Conservation (phyloP, 495 filamentous ascomycete genomes). For the Lasiosphaeria hispida region DNA sequence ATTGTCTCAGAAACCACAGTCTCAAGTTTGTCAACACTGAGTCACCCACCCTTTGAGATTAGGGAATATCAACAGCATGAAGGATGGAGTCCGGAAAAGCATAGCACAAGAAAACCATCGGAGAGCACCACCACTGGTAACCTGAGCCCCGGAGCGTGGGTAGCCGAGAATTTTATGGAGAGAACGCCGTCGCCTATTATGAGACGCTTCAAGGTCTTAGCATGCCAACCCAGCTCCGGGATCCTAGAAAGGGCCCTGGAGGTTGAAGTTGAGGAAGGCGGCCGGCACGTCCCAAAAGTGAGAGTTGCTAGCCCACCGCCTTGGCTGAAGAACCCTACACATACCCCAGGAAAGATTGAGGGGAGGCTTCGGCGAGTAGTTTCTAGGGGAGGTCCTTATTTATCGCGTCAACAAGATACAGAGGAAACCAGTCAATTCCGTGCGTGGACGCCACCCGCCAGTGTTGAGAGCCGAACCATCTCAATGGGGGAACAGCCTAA, state of each 20-base stretch:
- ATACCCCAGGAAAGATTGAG: slow-evolving; percentile 24
- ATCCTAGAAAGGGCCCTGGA: slow-evolving; percentile 6
- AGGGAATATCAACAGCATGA: too few relatives aligned
- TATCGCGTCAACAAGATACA: neutral
- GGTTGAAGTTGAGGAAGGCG: slow-evolving; percentile 10
- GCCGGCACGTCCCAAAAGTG: slow-evolving; percentile 19
- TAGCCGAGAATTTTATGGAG: neutral
- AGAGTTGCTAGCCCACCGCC: slow-evolving; percentile 34
- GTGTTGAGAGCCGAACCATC: too few relatives aligned
- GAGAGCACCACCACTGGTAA: neutral
- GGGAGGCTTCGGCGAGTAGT: slow-evolving; percentile 27
- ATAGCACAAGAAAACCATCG: neutral
- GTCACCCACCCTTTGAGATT: too few relatives aligned
- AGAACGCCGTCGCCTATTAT: slow-evolving; percentile 7
- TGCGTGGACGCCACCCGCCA: too few relatives aligned
- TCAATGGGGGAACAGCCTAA: too few relatives aligned
- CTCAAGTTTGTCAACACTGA: too few relatives aligned
- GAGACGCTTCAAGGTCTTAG: slow-evolving; percentile 12
- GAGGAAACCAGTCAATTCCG: neutral
- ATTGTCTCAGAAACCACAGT: too few relatives aligned
- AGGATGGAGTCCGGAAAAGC: too few relatives aligned
- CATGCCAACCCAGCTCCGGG: slow-evolving; percentile 6
- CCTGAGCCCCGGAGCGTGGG: neutral
- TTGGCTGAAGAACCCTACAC: slow-evolving; percentile 34
- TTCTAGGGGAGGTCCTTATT: neutral